phyloP scores from a whole-genome alignment of 345 rosid species.

The Noccaea bulbosa region DNA sequence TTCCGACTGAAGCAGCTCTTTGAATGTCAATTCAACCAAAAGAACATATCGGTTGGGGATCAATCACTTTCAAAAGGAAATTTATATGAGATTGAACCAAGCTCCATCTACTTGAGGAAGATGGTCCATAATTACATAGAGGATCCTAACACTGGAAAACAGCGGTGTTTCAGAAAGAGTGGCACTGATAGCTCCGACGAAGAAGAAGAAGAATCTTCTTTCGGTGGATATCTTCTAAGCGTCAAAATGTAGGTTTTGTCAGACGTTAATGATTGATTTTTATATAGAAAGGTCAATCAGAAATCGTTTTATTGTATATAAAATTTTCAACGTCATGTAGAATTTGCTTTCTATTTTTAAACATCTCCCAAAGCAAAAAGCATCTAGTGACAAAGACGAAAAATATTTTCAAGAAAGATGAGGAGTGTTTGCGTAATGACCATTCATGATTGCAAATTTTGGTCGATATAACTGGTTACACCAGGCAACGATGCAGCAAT shows the following conservation, averaged over 20 bases:
- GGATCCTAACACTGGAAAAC: conserved; percentile 3
- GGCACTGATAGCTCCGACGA: conserved; percentile 21
- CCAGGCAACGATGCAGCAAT: no score
- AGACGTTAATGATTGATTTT: background rate
- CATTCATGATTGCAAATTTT: no score
- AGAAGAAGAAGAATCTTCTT: conserved; percentile 5
- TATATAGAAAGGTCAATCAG: background rate
- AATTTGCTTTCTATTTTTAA: conserved; percentile 42
- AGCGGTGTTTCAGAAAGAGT: background rate
- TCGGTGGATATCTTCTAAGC: background rate
- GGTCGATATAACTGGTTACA: no score
- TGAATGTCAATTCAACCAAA: background rate
- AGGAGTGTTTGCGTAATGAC: no score
- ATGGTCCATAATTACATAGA: conserved; percentile 21
- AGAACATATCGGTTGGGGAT: background rate
- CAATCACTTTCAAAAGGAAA: background rate
- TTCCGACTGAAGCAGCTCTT: background rate
- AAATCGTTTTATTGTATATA: background rate
- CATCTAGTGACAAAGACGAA: no score
- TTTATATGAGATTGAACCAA: conserved; percentile 9
- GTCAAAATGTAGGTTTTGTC: conserved; percentile 16
- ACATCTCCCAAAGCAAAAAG: background rate
- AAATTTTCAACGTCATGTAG: conserved; percentile 38
- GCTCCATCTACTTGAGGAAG: background rate
- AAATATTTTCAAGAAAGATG: conserved; percentile 6